Conservation (phyloP, 352 stramenopile species). For the Globisporangium solare region DNA sequence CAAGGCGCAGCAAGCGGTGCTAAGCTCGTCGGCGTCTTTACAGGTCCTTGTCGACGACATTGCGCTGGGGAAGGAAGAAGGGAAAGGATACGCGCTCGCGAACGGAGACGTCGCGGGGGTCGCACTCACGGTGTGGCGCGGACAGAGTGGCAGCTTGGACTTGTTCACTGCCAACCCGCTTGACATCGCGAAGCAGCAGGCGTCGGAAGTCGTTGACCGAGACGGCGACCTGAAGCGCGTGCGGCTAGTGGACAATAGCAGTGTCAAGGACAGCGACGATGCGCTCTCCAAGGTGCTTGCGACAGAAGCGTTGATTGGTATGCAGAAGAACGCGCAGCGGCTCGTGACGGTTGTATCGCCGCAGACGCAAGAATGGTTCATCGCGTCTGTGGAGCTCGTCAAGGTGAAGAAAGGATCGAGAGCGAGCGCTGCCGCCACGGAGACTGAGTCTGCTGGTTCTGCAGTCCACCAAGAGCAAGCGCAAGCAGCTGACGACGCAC, state of each 20-base stretch:
- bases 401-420: constrained; percentile 70
- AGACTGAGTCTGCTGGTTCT: neutral
- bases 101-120: constrained; percentile 49
- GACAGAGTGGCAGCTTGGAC: neutral
- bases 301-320: constrained; percentile 43
- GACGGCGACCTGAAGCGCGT: constrained; percentile 43
- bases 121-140: constrained; percentile 49
- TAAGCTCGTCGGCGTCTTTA: neutral
- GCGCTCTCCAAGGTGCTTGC: constrained; percentile 32
- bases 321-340: constrained; percentile 56
- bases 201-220: constrained; percentile 19
- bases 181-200: constrained; percentile 30
- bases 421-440: constrained; percentile 11
- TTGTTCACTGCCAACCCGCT: constrained; percentile 61
- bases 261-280: constrained; percentile 11
- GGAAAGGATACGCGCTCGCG: constrained; percentile 21
- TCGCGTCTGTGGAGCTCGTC: constrained; percentile 63
- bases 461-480: constrained; percentile 10
- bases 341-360: constrained; percentile 51
- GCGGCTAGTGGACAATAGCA: constrained; percentile 22
- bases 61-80: constrained; percentile 37
- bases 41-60: constrained; percentile 43
- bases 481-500: constrained; percentile 13
- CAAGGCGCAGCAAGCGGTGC: constrained; percentile 46
- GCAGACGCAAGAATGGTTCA: constrained; percentile 46